Percentiles rank a stretch among this genome's conserved stretches.
These are phyloP conservation scores for Carex parvula DNA, from an alignment of 176 grass and related monocot species.

Conservation along the genomic window DNA sequence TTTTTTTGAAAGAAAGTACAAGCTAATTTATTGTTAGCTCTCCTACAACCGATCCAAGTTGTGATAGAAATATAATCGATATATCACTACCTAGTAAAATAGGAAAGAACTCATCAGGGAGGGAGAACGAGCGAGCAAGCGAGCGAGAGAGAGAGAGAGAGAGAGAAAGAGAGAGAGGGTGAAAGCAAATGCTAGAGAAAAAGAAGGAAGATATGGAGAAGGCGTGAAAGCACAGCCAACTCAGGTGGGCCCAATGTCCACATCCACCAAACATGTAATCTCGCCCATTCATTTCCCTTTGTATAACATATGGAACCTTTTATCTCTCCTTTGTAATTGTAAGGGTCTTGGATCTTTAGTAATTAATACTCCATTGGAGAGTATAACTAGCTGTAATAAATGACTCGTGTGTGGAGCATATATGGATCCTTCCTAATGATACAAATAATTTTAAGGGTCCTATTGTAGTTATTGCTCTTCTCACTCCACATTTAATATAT, in stretches of 20 bases:
- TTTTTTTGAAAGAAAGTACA: slow-evolving; percentile 13
- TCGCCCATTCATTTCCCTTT: slow-evolving; percentile 18
- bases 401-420: neutral
- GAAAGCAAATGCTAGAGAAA: slow-evolving; percentile 25
- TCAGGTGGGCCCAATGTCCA: slow-evolving; percentile 5
- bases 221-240: slow-evolving; percentile 30
- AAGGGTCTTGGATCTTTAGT: slow-evolving; percentile 14
- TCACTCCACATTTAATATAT: neutral
- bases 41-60: slow-evolving; percentile 28
- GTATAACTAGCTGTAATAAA: slow-evolving; percentile 24
- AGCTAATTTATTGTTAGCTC: slow-evolving; percentile 14
- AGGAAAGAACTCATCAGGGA: neutral
- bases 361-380: slow-evolving; percentile 19
- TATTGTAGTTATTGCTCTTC: neutral
- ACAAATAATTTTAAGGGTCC: slow-evolving; percentile 13
- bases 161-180: neutral
- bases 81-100: slow-evolving; percentile 14
- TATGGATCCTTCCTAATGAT: slow-evolving; percentile 10
- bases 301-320: slow-evolving; percentile 21
- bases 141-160: neutral
- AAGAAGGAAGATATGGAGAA: slow-evolving; percentile 27
- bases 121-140: neutral
- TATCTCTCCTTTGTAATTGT: neutral
- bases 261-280: slow-evolving; percentile 33
- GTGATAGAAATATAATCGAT: slow-evolving; percentile 19